Conservation (phyloP, 2,329 filamentous ascomycete genomes). For the Geosmithia putterillii region DNA sequence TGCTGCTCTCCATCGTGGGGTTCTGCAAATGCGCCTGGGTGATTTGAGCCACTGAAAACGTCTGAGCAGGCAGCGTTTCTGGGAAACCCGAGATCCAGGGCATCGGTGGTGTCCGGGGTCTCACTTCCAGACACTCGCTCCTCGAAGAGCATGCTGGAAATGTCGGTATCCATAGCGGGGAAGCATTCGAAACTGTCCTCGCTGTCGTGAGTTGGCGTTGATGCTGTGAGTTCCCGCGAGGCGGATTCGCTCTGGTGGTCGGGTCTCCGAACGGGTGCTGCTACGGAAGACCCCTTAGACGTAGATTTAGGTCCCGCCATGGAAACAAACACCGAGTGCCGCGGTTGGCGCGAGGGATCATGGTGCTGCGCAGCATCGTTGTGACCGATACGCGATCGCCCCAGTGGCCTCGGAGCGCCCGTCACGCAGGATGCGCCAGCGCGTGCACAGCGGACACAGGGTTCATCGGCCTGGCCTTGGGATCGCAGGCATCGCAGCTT, state of each 20-base stretch:
- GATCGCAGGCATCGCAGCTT: conserved; percentile 4
- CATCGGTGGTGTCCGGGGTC: no score
- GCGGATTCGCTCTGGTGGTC: not conserved
- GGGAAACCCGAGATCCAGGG: no score
- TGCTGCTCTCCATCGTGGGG: no score
- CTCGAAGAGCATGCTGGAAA: no score
- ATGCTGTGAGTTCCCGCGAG: not conserved
- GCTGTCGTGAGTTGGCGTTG: no score
- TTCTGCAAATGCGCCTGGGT: no score
- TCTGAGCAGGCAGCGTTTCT: no score
- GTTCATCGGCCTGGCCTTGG: conserved; percentile 2
- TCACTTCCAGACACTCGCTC: no score
- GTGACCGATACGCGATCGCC: conserved; percentile 3
- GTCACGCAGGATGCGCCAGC: conserved; percentile 4
- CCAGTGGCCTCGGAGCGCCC: conserved; percentile 4
- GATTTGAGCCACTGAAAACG: no score
- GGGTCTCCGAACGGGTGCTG: not conserved
- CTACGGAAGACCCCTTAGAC: not conserved
- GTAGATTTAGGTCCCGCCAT: not conserved
- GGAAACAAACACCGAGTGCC: not conserved
- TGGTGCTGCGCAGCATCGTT: not conserved
- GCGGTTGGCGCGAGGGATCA: not conserved
- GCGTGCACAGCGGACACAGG: conserved; percentile 4
- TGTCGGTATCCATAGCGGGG: no score
- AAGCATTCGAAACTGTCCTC: no score